phyloP scores from a whole-genome alignment of 805 yeast genomes.

The Metschnikowia bowlesiae region DNA sequence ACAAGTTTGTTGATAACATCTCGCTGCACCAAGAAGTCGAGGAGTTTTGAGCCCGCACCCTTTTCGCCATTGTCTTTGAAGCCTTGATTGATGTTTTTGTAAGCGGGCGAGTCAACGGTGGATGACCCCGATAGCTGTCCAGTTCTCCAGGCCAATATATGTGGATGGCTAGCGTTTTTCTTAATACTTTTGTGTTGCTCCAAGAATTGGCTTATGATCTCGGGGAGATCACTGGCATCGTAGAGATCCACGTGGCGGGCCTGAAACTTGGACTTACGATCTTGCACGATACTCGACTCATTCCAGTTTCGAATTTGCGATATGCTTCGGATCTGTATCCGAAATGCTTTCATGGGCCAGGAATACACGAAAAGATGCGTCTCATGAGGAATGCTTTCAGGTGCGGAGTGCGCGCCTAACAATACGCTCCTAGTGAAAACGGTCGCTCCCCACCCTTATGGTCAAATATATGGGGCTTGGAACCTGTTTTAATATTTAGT shows the following conservation, averaged over 20 bases:
- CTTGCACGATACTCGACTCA: slow-evolving; percentile 27
- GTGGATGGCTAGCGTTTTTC: slow-evolving; percentile 62
- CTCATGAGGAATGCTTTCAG: not conserved
- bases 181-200: slow-evolving; percentile 42
- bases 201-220: slow-evolving; percentile 39
- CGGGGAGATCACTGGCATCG: slow-evolving; percentile 39
- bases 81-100: slow-evolving; percentile 48
- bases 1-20: slow-evolving; percentile 52
- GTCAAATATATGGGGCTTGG: too few relatives aligned
- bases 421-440: not conserved
- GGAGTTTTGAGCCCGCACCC: slow-evolving; percentile 63
- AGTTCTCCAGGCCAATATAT: slow-evolving; percentile 71
- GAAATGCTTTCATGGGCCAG: not conserved
- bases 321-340: slow-evolving; percentile 2
- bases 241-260: slow-evolving; percentile 49
- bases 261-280: slow-evolving; percentile 63
- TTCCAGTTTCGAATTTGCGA: slow-evolving; percentile 24
- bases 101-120: slow-evolving; percentile 20
- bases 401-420: not conserved
- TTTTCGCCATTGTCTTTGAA: slow-evolving; percentile 67
- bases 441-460: not conserved
- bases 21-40: slow-evolving; percentile 47
- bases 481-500: too few relatives aligned
- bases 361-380: not conserved
- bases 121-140: not conserved